These are phyloP conservation scores for Sclerotinia glacialis DNA, from an alignment of 2,329 filamentous ascomycete species.

Conservation along the genomic window DNA sequence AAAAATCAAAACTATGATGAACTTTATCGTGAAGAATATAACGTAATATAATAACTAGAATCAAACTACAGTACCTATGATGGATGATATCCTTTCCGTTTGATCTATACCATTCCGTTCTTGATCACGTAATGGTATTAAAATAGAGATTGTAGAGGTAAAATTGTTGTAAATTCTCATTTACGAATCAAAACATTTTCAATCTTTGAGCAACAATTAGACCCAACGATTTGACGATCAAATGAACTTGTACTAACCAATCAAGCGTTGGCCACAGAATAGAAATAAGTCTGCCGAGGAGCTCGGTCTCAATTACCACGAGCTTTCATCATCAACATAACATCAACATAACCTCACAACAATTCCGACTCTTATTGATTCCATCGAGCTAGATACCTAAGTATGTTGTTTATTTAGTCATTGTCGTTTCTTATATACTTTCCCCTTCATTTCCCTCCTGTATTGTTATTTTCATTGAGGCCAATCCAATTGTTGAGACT, in stretches of 20 bases:
- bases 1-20: slow-evolving; percentile 36
- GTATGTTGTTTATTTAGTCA: neutral
- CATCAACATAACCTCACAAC: neutral
- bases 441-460: no score
- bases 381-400: neutral
- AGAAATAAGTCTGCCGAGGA: neutral
- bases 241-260: neutral
- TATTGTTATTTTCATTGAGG: neutral
- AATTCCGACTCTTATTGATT: neutral
- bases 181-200: neutral
- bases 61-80: neutral
- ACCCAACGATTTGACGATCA: no score
- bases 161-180: neutral
- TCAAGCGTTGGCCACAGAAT: neutral
- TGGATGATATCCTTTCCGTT: no score
- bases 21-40: neutral
- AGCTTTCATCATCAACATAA: neutral
- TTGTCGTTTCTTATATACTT: neutral
- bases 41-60: neutral
- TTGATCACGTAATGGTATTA: neutral
- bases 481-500: neutral
- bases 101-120: neutral
- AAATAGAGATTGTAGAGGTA: neutral
- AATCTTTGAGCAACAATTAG: neutral
- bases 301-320: slow-evolving; percentile 19